phyloP scores from a whole-genome alignment of 2,329 filamentous ascomycete genomes.

The Cadophora malorum region DNA sequence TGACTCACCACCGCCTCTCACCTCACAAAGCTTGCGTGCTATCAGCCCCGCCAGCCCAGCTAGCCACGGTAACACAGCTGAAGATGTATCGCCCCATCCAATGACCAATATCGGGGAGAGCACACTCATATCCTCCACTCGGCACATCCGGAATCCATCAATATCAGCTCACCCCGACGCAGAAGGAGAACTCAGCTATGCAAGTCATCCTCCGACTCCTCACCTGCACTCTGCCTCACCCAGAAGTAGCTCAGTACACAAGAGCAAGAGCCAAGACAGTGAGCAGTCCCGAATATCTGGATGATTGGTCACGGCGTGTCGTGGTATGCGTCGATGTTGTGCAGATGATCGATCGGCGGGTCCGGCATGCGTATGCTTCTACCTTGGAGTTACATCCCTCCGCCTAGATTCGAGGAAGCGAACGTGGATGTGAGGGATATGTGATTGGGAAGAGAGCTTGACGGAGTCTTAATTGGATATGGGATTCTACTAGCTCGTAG shows the following conservation, averaged over 20 bases:
- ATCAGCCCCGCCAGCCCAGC: neutral
- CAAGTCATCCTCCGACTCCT: neutral
- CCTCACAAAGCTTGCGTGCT: neutral
- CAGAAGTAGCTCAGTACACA: too few relatives aligned
- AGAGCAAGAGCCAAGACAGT: neutral
- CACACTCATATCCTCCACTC: neutral
- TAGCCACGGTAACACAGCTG: neutral
- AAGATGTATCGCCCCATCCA: neutral
- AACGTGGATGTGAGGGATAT: neutral
- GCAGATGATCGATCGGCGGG: slow-evolving; percentile 12
- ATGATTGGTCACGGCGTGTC: neutral
- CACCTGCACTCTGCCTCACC: too few relatives aligned
- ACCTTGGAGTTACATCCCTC: too few relatives aligned
- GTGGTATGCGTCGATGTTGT: neutral
- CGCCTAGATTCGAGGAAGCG: too few relatives aligned
- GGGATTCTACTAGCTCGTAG: neutral
- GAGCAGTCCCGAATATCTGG: neutral
- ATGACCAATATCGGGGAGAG: neutral
- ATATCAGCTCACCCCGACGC: neutral
- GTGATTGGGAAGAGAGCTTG: neutral
- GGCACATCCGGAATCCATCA: neutral
- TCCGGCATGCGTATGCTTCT: neutral
- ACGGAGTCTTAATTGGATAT: neutral
- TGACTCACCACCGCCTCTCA: neutral
- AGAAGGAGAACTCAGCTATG: neutral